Evolutionary conservation across 2,329 filamentous ascomycete species (phyloP).

Genomic region (Aspergillus cejpii): DNA sequence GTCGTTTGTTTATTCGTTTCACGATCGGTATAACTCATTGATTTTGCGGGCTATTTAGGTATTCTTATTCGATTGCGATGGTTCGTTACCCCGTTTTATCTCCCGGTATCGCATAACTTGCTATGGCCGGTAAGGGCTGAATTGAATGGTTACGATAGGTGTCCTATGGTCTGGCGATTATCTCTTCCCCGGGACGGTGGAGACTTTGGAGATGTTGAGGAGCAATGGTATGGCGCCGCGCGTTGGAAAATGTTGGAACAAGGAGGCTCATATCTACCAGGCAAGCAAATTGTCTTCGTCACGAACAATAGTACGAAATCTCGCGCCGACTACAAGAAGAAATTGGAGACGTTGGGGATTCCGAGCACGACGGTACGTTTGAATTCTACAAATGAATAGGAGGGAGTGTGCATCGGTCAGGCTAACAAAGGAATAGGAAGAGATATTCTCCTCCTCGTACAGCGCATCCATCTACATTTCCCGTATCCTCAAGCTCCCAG

Average conservation of each 20-base stretch:
- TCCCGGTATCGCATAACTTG: slow-evolving; percentile 1
- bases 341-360: slow-evolving; percentile 75
- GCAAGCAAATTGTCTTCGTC: slow-evolving; percentile 89
- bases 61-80: slow-evolving; percentile 96
- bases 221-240: slow-evolving; percentile 57
- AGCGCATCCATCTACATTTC: slow-evolving; percentile 93
- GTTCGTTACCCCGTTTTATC: slow-evolving; percentile 47
- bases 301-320: slow-evolving; percentile 99
- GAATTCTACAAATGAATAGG: neutral
- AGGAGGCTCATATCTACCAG: slow-evolving; percentile 41
- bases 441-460: slow-evolving; percentile 95
- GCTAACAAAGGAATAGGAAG: slow-evolving; percentile 51
- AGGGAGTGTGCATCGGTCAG: no score
- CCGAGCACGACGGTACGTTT: slow-evolving; percentile 56
- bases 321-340: slow-evolving; percentile 84
- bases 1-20: slow-evolving; percentile 38
- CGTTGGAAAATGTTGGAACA: neutral
- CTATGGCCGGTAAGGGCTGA: slow-evolving; percentile 26
- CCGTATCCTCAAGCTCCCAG: slow-evolving; percentile 73
- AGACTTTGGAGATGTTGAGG: slow-evolving; percentile 76
- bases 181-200: slow-evolving; percentile 74
- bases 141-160: slow-evolving; percentile 51
- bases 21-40: slow-evolving; percentile 10
- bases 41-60: slow-evolving; percentile 52
- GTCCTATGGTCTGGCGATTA: slow-evolving; percentile 96